Evolutionary conservation across 306 rosid genomes (phyloP), one percentile per base, ranked within the genome.

Genomic region (Castanea sativa): DNA sequence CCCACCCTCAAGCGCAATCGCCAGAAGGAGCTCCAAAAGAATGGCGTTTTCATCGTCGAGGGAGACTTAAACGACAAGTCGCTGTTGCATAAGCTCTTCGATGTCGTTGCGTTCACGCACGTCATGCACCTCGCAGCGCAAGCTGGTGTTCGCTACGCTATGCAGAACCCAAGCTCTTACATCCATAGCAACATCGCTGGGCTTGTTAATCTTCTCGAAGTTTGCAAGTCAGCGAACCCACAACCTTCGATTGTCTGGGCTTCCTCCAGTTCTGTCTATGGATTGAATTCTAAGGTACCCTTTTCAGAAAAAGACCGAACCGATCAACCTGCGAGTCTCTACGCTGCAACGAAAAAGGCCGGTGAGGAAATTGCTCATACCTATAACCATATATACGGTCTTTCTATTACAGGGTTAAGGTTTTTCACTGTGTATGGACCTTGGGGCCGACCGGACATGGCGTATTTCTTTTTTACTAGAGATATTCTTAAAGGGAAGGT

Each of bases 391-490:
- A 93, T 93, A 43, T 86, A 92, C 23, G 98, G 97, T 32, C 97
- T 92, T 27, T 90, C 98, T 1, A 90, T 90, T 52, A 93, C 98
- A 0, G 97, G 91, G 10, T 79, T 93, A 79, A 74, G 97, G 16
- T 93, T 92, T 80, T 92, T 93, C 82, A 93, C 98, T 0, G 97
- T 93, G 19, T 93, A 91, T 65, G 98, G 98, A 30, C 98, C 96
- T 0, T 93, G 97, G 95, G 97, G 97, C 13, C 83, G 97, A n/a
- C 98, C 98, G n/a, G 93, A 91, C 69, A 93, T 93, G 98, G 93
- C 97, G 1, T 93, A 93, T 80, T 93, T 88, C 83, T 93, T 87
- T 67, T 93, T 93, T 65, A 89, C 96, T 2, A 91, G 85, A 78
- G 92, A 93, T 58, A 93, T 93, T 78, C 81, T 93, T 9, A 92